Base-by-base conservation (phyloP, 1,139 yeast species). In the Hansenula sp. region DNA sequence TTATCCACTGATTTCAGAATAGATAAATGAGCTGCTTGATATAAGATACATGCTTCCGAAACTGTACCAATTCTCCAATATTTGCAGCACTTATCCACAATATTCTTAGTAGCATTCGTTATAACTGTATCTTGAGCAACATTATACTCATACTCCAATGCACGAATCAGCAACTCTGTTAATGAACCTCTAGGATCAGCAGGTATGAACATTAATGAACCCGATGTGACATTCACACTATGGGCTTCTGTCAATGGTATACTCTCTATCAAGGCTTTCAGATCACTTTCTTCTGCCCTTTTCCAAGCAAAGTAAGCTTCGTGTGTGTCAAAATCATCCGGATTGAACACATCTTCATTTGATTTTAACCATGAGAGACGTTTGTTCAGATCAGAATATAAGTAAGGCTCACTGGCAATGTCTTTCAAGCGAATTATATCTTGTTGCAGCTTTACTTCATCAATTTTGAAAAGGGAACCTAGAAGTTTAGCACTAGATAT, bases 61-160 rank as follows among this genome's bases (percentile, higher is more conserved):
- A 79, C 66, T 9, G 60, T 59, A 43, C 75, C 75, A 6, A 84
- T 59, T 45, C 85, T 64, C 95, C 95, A 85, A 36, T 77, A 65
- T 36, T 65, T 69, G 6, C 79, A 66, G 43, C 78, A 75, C 17
- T 68, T 62, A 10, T 58, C 61, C 12, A 79, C 55, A 20, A 79
- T 61, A 40, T 64, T 70, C 22, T 55, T 76, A 70, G 35, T 67
- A 52, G 26, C 58, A 46, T 36, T 64, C 35, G 64, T 64, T 36
- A 65, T 61, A 26, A 64, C 53, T 17, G 53, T 45, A 8, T 50
- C 52, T 13, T 52, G 41, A 20, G 51, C 33, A 37, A 53, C 46
- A 20, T 51, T 32, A 34, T 53, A 52, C 42, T 64, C 61, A 32
- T 54, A 45, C 50, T 61, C 32, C 59, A 61, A 47, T 62, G 73